Evolutionary conservation across 176 grass and related monocot genomes (phyloP).

Genomic region (Tillandsia fasciculata): DNA sequence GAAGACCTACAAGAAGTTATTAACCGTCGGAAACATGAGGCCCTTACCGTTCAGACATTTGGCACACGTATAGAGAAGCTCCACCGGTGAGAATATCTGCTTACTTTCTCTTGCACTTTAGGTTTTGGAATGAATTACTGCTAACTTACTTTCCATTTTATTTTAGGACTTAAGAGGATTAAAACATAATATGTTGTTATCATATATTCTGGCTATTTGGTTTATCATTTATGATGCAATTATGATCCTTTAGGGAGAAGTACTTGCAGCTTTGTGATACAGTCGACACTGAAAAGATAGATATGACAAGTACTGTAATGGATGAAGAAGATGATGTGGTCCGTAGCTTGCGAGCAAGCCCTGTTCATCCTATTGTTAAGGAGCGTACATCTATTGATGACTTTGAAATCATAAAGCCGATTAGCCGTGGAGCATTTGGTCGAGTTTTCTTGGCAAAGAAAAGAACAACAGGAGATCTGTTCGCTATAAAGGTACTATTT

Average conservation of each 20-base stretch:
- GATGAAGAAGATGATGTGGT: conserved; percentile 98
- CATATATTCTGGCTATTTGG: too few species aligned
- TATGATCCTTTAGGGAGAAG: conserved; percentile 57
- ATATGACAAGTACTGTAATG: conserved; percentile 79
- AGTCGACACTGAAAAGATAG: conserved; percentile 88
- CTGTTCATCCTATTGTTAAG: conserved; percentile 75
- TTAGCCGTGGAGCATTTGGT: conserved; percentile 96
- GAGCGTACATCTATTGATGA: conserved; percentile 98
- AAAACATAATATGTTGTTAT: too few species aligned
- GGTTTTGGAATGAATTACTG: too few species aligned
- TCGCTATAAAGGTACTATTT: conserved; percentile 90
- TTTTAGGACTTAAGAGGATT: too few species aligned
- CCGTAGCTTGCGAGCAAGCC: conserved; percentile 85
- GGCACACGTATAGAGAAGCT: conserved; percentile 96
- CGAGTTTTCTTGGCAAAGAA: conserved; percentile 99
- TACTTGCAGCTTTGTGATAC: conserved; percentile 95
- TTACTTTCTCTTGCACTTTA: not conserved
- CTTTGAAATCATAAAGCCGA: conserved; percentile 99
- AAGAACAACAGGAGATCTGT: conserved; percentile 95
- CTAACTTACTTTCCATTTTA: too few species aligned
- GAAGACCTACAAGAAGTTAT: conserved; percentile 99
- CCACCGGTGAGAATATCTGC: conserved; percentile 54
- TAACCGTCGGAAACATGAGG: conserved; percentile 75
- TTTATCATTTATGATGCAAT: not conserved
- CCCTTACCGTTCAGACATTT: conserved; percentile 97